phyloP scores from a whole-genome alignment of 805 yeast genomes.

The Yarrowia sp. region DNA sequence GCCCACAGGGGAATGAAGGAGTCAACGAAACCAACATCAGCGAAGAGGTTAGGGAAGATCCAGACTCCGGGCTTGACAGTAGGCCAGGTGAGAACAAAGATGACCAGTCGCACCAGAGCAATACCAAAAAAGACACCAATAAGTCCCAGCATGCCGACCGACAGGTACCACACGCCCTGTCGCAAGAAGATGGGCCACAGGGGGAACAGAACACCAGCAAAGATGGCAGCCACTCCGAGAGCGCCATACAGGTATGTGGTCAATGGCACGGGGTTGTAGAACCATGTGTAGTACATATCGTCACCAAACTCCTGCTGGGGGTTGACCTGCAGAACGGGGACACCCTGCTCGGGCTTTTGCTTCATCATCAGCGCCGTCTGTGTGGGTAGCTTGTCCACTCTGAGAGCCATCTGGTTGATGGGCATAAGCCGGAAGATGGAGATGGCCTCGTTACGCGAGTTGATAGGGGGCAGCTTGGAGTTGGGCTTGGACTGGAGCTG shows the following conservation, averaged over 20 bases:
- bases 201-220: slow-evolving; percentile 74
- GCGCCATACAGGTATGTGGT: slow-evolving; percentile 59
- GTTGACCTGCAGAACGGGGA: slow-evolving; percentile 43
- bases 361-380: slow-evolving; percentile 53
- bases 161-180: slow-evolving; percentile 83
- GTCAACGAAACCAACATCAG: slow-evolving; percentile 89
- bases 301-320: slow-evolving; percentile 42
- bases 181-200: slow-evolving; percentile 93
- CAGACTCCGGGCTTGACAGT: slow-evolving; percentile 74
- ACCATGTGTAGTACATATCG: slow-evolving; percentile 74
- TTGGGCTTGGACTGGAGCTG: slow-evolving; percentile 43
- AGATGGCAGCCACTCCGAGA: slow-evolving; percentile 60
- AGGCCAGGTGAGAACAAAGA: slow-evolving; percentile 59
- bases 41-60: slow-evolving; percentile 94
- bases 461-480: slow-evolving; percentile 51
- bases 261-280: slow-evolving; percentile 68
- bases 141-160: slow-evolving; percentile 70
- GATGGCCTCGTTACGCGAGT: slow-evolving; percentile 53
- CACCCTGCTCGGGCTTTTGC: slow-evolving; percentile 66
- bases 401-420: slow-evolving; percentile 67
- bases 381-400: slow-evolving; percentile 70
- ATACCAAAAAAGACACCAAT: slow-evolving; percentile 70
- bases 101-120: slow-evolving; percentile 73
- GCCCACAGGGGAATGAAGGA: slow-evolving; percentile 88
- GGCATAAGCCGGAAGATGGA: slow-evolving; percentile 64